Conservation (phyloP, 1,284 basidiomycete genomes). For the Cryptococcus floricola region DNA sequence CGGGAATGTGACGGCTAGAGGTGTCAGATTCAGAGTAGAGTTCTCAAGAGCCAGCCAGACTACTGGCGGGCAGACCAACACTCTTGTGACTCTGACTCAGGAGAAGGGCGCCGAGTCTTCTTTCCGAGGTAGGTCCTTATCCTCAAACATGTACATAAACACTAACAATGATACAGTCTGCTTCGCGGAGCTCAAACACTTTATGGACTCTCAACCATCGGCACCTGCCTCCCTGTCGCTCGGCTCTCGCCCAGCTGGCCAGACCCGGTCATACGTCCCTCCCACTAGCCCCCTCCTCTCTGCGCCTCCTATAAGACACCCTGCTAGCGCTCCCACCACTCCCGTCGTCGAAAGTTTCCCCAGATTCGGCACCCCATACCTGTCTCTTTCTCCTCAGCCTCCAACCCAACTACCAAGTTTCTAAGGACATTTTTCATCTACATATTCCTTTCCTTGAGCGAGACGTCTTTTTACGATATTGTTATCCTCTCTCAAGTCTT, state of each 20-base stretch:
- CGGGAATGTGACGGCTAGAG: conserved; percentile 20
- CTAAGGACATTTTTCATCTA: no score
- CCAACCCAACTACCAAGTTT: not conserved
- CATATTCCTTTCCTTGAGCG: no score
- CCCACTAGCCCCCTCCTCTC: conserved; percentile 12
- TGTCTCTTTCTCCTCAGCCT: not conserved
- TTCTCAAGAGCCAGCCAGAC: conserved; percentile 35
- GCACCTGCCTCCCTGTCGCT: conserved; percentile 1
- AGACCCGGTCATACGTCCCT: conserved; percentile 6
- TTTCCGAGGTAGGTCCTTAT: conserved; percentile 35
- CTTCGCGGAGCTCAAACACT: conserved; percentile 20
- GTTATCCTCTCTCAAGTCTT: no score
- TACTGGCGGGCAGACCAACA: conserved; percentile 32
- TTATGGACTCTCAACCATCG: conserved; percentile 19
- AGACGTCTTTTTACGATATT: no score
- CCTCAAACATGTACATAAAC: not conserved
- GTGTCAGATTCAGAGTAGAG: conserved; percentile 46
- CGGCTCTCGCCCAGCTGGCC: not conserved
- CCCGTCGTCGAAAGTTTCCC: conserved; percentile 24
- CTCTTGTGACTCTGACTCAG: conserved; percentile 42
- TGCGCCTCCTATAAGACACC: conserved; percentile 23
- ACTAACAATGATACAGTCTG: conserved; percentile 11
- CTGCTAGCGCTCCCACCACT: conserved; percentile 26
- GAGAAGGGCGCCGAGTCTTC: conserved; percentile 48
- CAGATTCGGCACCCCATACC: conserved; percentile 14